Evolutionary conservation across 2,329 filamentous ascomycete genomes (phyloP), one percentile per base, ranked within the genome.

Genomic region (Uncinocarpus reesii): DNA sequence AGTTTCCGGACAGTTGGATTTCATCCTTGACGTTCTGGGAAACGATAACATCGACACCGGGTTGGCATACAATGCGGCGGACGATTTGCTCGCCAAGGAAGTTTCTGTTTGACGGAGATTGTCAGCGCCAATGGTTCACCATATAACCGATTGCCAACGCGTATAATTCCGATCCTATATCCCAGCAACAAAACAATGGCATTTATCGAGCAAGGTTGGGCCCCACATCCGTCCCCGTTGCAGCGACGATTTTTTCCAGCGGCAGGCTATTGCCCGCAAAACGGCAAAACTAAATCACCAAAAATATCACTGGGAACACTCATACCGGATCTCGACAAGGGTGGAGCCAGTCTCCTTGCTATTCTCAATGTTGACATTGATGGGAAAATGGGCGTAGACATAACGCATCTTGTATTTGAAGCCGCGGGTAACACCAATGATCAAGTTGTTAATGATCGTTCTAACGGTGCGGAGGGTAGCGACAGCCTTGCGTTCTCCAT

Each of bases 341-440:
- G 68, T 84, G 63, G 83, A 74, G 62, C 83, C 89, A 57, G 86
- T 92, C 77, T 96, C 92, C 67, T 73, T 71, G 81, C 90, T 90
- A 84, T 95, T 89, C 66, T 95, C 88, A 62, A 98, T 74, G 80
- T 95, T 96, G 78, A 98, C 90, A 81, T 98, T 98, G 87, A 98
- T 98, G 75, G 92, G 92, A 71, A 98, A 98, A 84, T 98, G 92
- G 71, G 92, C 92, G 74, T 98, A 98, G 75, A 98, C 92, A 79
- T 98, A 98, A 68, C 93, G 87, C 90, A 98, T 96, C 86, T 98
- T 98, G 85, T 98, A 98, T 79, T 93, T 93, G 86, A 84, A 98
- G 63, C 92, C 92, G 80, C 90, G 94, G 72, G 92, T 98, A 61
- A 98, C 92, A 73, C 92, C 92, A 65, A 89, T 83, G 74, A 98